phyloP scores from a whole-genome alignment of 106 monocot species.

The Dioscorea alata region DNA sequence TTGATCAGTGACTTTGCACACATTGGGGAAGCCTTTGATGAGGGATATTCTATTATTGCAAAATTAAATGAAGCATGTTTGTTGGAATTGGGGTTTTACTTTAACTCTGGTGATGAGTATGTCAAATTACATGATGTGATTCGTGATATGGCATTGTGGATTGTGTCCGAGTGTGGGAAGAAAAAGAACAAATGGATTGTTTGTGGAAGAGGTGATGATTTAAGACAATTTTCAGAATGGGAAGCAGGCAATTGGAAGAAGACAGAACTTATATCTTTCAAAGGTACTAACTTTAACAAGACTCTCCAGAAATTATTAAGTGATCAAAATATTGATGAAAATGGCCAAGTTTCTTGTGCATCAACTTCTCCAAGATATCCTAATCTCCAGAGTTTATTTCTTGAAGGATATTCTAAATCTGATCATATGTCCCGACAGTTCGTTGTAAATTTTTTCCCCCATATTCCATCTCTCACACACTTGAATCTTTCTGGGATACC shows the following conservation, averaged over 20 bases:
- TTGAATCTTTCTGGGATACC: slow-evolving; percentile 17
- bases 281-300: too few species aligned
- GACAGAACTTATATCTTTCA: neutral
- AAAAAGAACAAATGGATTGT: neutral
- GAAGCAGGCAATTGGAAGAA: neutral
- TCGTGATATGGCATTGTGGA: slow-evolving; percentile 12
- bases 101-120: too few species aligned
- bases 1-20: slow-evolving; percentile 6
- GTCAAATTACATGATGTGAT: slow-evolving; percentile 18
- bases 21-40: neutral
- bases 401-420: neutral
- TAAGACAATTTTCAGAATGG: neutral
- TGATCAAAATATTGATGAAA: neutral
- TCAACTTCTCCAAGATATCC: neutral
- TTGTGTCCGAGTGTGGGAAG: slow-evolving; percentile 7
- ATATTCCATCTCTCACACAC: slow-evolving; percentile 2
- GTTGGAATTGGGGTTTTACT: slow-evolving; percentile 4
- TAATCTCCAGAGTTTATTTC: slow-evolving; percentile 1
- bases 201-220: neutral
- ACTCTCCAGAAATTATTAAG: too few species aligned
- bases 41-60: neutral
- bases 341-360: neutral
- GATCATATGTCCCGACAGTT: too few species aligned
- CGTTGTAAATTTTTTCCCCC: neutral
- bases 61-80: slow-evolving; percentile 5